Evolutionary conservation across 768 basidiomycete species (phyloP).

Genomic region (Dendrothele bispora): DNA sequence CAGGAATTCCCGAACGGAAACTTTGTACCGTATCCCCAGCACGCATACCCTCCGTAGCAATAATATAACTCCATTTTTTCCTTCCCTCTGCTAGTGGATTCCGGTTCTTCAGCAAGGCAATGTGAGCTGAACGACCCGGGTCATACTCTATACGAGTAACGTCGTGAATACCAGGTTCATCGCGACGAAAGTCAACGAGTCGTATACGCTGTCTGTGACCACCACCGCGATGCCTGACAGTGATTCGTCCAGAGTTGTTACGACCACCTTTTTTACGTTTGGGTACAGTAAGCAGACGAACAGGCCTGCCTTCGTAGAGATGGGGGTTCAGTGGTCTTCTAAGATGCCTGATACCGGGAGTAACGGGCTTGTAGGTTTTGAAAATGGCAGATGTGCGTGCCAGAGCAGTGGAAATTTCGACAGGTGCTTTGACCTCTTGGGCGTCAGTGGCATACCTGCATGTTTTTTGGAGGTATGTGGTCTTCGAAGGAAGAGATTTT

Average conservation of each 20-base stretch:
- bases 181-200: conserved; percentile 80
- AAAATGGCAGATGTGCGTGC: conserved; percentile 57
- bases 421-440: conserved; percentile 33
- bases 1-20: conserved; percentile 80
- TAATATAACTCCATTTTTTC: conserved; percentile 83
- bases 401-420: conserved; percentile 42
- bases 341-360: conserved; percentile 85
- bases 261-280: conserved; percentile 86
- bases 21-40: conserved; percentile 88
- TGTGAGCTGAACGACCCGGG: conserved; percentile 91
- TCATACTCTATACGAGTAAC: conserved; percentile 97
- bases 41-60: conserved; percentile 86
- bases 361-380: conserved; percentile 89
- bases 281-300: conserved; percentile 79
- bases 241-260: conserved; percentile 80
- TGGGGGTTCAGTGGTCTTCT: conserved; percentile 81
- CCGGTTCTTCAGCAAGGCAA: conserved; percentile 76
- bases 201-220: conserved; percentile 89
- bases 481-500: conserved; percentile 18
- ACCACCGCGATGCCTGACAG: conserved; percentile 86
- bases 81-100: conserved; percentile 50
- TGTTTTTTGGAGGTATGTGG: not conserved
- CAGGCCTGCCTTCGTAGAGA: conserved; percentile 81
- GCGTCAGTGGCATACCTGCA: conserved; percentile 40
- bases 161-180: conserved; percentile 79